Evolutionary conservation across 768 basidiomycete genomes (phyloP).

Genomic region (Trametes elegans): DNA sequence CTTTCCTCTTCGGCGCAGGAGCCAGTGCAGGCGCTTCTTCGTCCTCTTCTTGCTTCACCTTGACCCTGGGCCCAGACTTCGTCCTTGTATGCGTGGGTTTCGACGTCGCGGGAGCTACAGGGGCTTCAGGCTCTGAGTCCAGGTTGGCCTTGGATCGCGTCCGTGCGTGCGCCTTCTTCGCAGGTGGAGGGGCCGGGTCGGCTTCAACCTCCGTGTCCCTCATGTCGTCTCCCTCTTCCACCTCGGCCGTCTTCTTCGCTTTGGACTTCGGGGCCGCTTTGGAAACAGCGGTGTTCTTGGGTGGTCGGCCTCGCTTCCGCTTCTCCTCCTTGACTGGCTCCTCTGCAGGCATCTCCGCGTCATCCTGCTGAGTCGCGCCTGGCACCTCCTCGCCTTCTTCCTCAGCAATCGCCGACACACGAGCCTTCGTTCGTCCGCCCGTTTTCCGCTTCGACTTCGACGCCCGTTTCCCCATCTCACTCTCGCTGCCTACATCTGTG

Average conservation of each 20-base stretch:
- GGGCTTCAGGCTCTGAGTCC: constrained; percentile 19
- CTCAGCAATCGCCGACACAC: constrained; percentile 30
- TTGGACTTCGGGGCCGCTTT: constrained; percentile 1
- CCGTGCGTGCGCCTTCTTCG: constrained; percentile 19
- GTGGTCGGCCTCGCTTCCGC: constrained; percentile 20
- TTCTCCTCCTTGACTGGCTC: constrained; percentile 12
- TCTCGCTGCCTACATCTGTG: constrained; percentile 27
- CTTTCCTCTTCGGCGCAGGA: constrained; percentile 12
- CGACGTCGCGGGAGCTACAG: constrained; percentile 1
- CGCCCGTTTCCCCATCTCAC: constrained; percentile 26
- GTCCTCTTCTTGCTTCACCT: constrained; percentile 18
- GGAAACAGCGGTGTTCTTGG: background rate
- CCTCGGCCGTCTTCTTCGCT: constrained; percentile 4
- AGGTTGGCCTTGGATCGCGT: constrained; percentile 21
- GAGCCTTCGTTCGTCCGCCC: constrained; percentile 24
- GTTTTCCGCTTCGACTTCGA: constrained; percentile 29
- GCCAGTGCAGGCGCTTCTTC: constrained; percentile 1
- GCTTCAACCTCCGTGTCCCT: background rate
- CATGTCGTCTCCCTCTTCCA: background rate
- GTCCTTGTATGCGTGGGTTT: constrained; percentile 17
- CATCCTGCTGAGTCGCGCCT: constrained; percentile 1
- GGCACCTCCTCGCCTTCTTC: constrained; percentile 22
- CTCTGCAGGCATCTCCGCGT: background rate
- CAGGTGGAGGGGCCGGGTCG: background rate
- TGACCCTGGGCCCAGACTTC: constrained; percentile 11